Conservation (phyloP, 257 asterid species). For the Pogostemon cablin region DNA sequence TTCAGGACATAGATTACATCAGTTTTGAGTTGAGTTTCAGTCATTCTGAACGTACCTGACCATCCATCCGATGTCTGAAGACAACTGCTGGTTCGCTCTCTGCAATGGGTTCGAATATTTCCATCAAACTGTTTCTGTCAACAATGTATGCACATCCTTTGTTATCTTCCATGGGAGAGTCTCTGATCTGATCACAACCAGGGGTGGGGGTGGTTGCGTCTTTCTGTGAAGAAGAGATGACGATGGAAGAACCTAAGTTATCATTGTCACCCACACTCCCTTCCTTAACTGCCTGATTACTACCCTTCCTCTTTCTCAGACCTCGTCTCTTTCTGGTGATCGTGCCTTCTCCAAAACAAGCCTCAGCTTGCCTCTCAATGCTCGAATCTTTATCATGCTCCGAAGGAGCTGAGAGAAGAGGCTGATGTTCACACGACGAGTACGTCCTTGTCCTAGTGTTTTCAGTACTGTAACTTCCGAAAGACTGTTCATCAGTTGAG, state of each 20-base stretch:
- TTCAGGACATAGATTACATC: not conserved
- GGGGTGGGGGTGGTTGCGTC: conserved; percentile 41
- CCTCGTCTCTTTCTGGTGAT: conserved; percentile 68
- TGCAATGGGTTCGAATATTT: conserved; percentile 54
- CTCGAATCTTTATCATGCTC: conserved; percentile 40
- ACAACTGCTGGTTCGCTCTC: conserved; percentile 59
- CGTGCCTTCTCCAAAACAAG: conserved; percentile 35
- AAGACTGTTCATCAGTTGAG: conserved; percentile 62
- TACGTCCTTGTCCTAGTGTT: conserved; percentile 46
- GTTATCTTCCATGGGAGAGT: conserved; percentile 31
- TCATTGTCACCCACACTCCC: conserved; percentile 62
- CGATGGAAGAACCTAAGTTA: conserved; percentile 53
- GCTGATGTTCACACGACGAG: conserved; percentile 44
- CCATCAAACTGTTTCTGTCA: conserved; percentile 36
- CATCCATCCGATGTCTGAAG: conserved; percentile 78
- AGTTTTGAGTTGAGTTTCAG: not conserved
- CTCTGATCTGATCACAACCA: conserved; percentile 33
- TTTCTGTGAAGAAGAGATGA: conserved; percentile 46
- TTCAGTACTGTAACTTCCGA: conserved; percentile 62
- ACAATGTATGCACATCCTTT: not conserved
- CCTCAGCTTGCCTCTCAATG: conserved; percentile 33
- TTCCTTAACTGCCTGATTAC: conserved; percentile 52
- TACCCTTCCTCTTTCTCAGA: conserved; percentile 61
- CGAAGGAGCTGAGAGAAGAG: conserved; percentile 38
- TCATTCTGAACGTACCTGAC: conserved; percentile 54